These are phyloP conservation scores for Tricholoma hemisulphureum DNA, from an alignment of 768 basidiomycete genomes.

Conservation along the genomic window DNA sequence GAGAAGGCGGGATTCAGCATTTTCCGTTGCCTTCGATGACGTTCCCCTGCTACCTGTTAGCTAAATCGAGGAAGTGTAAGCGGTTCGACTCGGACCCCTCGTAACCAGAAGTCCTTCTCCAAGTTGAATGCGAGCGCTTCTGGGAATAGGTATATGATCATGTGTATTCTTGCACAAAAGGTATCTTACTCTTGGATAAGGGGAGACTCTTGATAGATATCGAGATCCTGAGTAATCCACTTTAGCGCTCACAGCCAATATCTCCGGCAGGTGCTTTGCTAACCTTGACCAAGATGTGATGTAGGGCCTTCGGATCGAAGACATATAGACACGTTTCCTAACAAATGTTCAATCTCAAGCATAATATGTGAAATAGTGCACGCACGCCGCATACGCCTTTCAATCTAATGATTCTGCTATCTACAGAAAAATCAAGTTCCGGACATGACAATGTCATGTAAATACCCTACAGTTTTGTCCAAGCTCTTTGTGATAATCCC, in stretches of 20 bases:
- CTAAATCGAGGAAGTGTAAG: not conserved
- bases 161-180: too few relatives aligned
- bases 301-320: slow-evolving; percentile 36
- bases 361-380: too few relatives aligned
- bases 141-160: too few relatives aligned
- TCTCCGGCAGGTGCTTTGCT: too few relatives aligned
- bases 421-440: slow-evolving; percentile 1
- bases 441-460: not conserved
- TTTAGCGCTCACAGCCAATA: too few relatives aligned
- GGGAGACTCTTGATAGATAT: slow-evolving; percentile 40
- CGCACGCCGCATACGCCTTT: slow-evolving; percentile 19
- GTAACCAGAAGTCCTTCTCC: slow-evolving; percentile 7
- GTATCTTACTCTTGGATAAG: too few relatives aligned
- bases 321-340: slow-evolving; percentile 29
- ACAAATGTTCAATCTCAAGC: too few relatives aligned
- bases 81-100: slow-evolving; percentile 1
- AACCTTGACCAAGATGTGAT: slow-evolving; percentile 36
- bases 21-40: slow-evolving; percentile 30
- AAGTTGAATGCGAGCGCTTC: not conserved
- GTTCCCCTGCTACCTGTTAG: slow-evolving; percentile 9
- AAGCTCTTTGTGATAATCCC: not conserved
- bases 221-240: slow-evolving; percentile 13
- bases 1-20: slow-evolving; percentile 42
- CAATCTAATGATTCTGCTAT: slow-evolving; percentile 17
- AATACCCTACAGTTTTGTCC: not conserved